Evolutionary conservation across 306 rosid genomes (phyloP).

Genomic region (Prunus kanzakura): DNA sequence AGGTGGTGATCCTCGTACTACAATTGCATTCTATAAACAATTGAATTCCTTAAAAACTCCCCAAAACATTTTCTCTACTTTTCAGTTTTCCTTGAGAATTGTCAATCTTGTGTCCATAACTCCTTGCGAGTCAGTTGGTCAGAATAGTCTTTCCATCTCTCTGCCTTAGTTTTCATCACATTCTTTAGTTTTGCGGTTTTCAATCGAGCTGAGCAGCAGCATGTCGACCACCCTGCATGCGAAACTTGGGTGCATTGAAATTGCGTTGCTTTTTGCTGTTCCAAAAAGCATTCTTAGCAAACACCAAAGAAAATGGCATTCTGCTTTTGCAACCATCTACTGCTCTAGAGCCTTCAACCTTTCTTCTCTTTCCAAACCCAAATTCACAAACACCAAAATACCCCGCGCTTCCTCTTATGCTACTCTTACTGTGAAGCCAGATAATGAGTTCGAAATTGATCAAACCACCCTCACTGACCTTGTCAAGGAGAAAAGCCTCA

Average conservation of each 20-base stretch:
- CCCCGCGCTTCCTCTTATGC: conserved; percentile 16
- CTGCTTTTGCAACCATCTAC: conserved; percentile 40
- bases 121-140: too few species aligned
- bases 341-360: conserved; percentile 28
- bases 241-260: neutral
- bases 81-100: too few species aligned
- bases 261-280: conserved; percentile 14
- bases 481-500: conserved; percentile 34
- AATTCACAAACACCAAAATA: neutral
- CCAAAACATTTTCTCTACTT: too few species aligned
- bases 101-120: too few species aligned
- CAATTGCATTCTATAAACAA: too few species aligned
- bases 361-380: neutral
- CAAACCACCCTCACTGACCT: conserved; percentile 9
- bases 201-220: neutral
- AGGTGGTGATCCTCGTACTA: too few species aligned
- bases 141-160: neutral
- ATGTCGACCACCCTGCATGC: conserved; percentile 8
- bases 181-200: neutral
- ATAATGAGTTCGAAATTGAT: conserved; percentile 10
- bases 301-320: conserved; percentile 44
- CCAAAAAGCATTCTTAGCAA: neutral
- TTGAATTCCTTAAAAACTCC: too few species aligned
- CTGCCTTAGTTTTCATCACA: neutral
- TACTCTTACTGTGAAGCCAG: conserved; percentile 13